Percentiles rank a stretch among this genome's conserved stretches.
These are phyloP conservation scores for Pezicula rhizophila DNA, from an alignment of 2,329 filamentous ascomycete species.

Conservation along the genomic window DNA sequence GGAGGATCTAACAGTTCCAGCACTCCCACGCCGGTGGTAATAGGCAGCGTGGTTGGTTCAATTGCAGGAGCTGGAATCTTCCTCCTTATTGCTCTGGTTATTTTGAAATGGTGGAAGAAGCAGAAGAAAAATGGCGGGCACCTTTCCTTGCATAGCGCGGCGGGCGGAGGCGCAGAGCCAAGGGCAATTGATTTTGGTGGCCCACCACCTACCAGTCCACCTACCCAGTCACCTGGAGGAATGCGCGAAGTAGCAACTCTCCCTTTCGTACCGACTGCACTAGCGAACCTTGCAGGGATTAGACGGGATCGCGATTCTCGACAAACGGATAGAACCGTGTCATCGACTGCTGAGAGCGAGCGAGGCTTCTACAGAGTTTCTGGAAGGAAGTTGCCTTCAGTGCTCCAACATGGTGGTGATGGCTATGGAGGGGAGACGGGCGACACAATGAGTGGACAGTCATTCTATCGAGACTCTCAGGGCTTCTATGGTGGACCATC, in stretches of 20 bases:
- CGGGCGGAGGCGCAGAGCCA: constrained; percentile 29
- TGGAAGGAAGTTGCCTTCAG: constrained; percentile 58
- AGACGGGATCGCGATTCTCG: constrained; percentile 28
- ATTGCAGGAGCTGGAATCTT: constrained; percentile 54
- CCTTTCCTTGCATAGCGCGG: constrained; percentile 37
- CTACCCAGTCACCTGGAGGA: constrained; percentile 14
- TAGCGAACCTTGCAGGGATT: constrained; percentile 38
- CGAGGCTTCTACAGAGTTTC: constrained; percentile 60
- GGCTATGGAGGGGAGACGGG: constrained; percentile 43
- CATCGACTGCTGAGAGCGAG: constrained; percentile 38
- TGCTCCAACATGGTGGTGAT: constrained; percentile 56
- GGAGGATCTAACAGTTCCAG: constrained; percentile 7
- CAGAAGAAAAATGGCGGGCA: constrained; percentile 33
- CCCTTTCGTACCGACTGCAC: constrained; percentile 42
- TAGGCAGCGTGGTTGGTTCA: constrained; percentile 38
- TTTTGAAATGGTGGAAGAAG: constrained; percentile 47
- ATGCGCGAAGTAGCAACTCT: constrained; percentile 43
- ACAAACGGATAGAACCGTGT: constrained; percentile 24
- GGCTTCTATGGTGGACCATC: constrained; percentile 31
- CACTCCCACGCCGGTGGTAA: constrained; percentile 20
- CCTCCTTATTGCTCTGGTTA: constrained; percentile 44
- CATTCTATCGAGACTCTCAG: constrained; percentile 49
- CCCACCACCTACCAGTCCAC: constrained; percentile 14
- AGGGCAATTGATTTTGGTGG: constrained; percentile 15
- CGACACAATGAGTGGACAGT: constrained; percentile 39